Conservation (phyloP, 768 basidiomycete species). For the Ramaria rubella region DNA sequence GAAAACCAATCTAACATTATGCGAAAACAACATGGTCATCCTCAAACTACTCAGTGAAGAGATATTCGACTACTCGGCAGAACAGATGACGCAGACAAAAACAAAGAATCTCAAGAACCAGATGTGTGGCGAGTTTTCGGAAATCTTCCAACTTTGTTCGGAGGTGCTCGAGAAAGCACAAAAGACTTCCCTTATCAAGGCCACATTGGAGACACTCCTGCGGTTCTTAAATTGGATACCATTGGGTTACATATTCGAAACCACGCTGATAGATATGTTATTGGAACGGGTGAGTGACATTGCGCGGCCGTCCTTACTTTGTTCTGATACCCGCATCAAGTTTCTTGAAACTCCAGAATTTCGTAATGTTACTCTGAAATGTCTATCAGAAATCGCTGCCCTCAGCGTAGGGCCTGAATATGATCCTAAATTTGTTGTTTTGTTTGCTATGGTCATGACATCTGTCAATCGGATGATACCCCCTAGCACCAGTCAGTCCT, state of each 20-base stretch:
- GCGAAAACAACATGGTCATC: slow-evolving; percentile 51
- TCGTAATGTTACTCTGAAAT: slow-evolving; percentile 44
- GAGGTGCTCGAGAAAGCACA: slow-evolving; percentile 42
- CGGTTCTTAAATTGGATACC: slow-evolving; percentile 48
- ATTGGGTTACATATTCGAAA: slow-evolving; percentile 46
- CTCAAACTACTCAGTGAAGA: slow-evolving; percentile 43
- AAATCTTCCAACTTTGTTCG: slow-evolving; percentile 43
- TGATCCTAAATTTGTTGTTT: slow-evolving; percentile 40
- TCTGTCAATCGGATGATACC: slow-evolving; percentile 40
- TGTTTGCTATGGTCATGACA: slow-evolving; percentile 41
- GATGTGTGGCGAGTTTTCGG: slow-evolving; percentile 38
- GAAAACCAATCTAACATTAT: slow-evolving; percentile 38
- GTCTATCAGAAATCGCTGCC: slow-evolving; percentile 41
- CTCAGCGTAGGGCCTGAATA: slow-evolving; percentile 41
- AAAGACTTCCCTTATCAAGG: slow-evolving; percentile 40
- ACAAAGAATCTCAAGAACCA: slow-evolving; percentile 42
- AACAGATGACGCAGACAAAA: slow-evolving; percentile 46
- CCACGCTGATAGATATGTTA: slow-evolving; percentile 40
- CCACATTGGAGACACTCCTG: slow-evolving; percentile 41
- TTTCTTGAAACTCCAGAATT: slow-evolving; percentile 44
- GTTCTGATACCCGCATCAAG: slow-evolving; percentile 16
- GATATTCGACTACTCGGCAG: slow-evolving; percentile 45
- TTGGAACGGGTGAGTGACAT: slow-evolving; percentile 32
- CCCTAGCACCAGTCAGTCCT: slow-evolving; percentile 30
- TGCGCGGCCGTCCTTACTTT: neutral